These are phyloP conservation scores for Gardenia jasminoides DNA, from an alignment of 257 asterid genomes.

Conservation along the genomic window DNA sequence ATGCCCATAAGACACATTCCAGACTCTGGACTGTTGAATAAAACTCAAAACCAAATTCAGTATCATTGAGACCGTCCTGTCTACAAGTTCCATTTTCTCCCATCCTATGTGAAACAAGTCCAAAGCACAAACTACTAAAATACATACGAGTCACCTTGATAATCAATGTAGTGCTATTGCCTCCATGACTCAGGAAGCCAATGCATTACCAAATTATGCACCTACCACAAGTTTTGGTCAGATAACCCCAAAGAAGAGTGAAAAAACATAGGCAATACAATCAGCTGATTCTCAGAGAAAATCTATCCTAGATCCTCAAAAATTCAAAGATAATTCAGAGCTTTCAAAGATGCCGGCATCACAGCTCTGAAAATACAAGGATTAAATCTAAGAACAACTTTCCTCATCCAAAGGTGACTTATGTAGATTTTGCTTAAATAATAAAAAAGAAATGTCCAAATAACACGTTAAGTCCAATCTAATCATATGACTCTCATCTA, in stretches of 20 bases:
- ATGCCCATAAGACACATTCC: not conserved
- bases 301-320: not conserved
- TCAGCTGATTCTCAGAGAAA: not conserved
- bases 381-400: not conserved
- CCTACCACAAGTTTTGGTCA: slow-evolving; percentile 6
- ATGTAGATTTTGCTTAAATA: not conserved
- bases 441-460: not conserved
- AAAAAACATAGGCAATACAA: not conserved
- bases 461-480: not conserved
- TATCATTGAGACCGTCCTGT: not conserved
- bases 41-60: not conserved
- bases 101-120: slow-evolving; percentile 2
- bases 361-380: not conserved
- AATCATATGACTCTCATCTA: not conserved
- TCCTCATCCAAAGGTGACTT: not conserved
- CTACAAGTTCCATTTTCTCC: not conserved
- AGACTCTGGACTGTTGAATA: not conserved
- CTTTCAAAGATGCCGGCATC: not conserved
- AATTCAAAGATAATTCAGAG: not conserved
- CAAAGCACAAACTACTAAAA: not conserved
- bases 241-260: slow-evolving; percentile 8
- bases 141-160: not conserved
- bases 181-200: not conserved
- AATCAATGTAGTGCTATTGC: not conserved
- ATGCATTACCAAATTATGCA: slow-evolving; percentile 3